Conservation (phyloP, 176 grass and related monocot species). For the Pontederia paniculata region DNA sequence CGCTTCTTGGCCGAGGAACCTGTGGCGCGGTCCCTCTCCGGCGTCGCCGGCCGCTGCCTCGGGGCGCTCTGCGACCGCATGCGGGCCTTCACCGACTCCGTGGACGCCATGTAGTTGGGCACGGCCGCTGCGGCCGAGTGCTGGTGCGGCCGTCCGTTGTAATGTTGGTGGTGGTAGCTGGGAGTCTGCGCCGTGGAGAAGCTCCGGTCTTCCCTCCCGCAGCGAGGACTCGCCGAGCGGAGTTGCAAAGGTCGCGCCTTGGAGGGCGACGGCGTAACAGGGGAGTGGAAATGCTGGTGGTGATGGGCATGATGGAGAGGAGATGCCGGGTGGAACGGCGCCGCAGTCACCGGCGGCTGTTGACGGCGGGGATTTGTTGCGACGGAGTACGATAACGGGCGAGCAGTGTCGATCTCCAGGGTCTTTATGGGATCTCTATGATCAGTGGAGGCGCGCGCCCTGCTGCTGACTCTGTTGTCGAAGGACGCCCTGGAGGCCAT, state of each 20-base stretch:
- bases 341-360: constrained; percentile 19
- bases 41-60: constrained; percentile 51
- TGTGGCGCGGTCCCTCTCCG: constrained; percentile 34
- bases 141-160: background rate
- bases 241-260: constrained; percentile 54
- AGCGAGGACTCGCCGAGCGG: constrained; percentile 72
- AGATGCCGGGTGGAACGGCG: constrained; percentile 14
- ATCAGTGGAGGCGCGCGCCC: constrained; percentile 50
- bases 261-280: constrained; percentile 62
- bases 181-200: constrained; percentile 31
- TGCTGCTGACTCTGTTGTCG: constrained; percentile 52
- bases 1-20: constrained; percentile 47
- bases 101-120: constrained; percentile 94
- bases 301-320: constrained; percentile 33
- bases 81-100: constrained; percentile 82
- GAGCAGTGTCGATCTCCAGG: constrained; percentile 69
- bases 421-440: constrained; percentile 70
- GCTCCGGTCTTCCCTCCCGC: constrained; percentile 9
- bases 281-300: constrained; percentile 31
- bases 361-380: constrained; percentile 25
- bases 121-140: constrained; percentile 18
- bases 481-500: constrained; percentile 80
- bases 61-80: constrained; percentile 75
- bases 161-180: constrained; percentile 33
- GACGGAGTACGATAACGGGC: constrained; percentile 65